Conservation (phyloP, 1,139 yeast genomes). For the Meyerozyma guilliermondii region DNA sequence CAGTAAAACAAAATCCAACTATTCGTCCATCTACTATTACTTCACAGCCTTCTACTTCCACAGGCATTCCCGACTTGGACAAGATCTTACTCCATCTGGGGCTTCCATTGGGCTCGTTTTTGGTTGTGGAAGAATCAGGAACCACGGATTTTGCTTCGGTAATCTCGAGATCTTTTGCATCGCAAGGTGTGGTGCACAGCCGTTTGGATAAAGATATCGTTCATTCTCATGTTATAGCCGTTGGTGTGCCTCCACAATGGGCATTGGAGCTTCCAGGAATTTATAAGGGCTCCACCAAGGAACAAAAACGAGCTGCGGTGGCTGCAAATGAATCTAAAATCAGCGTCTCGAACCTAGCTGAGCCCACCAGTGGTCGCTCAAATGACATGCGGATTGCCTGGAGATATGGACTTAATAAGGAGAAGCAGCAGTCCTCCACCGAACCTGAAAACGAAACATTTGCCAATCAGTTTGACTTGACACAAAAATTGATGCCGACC, state of each 20-base stretch:
- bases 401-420: slow-evolving; percentile 68
- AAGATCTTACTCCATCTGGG: slow-evolving; percentile 77
- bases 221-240: slow-evolving; percentile 59
- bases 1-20: slow-evolving; percentile 43
- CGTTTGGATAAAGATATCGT: slow-evolving; percentile 33
- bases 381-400: slow-evolving; percentile 76
- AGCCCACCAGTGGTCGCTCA: slow-evolving; percentile 19
- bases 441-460: slow-evolving; percentile 42
- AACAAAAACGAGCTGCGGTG: slow-evolving; percentile 57
- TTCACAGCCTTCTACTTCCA: slow-evolving; percentile 71
- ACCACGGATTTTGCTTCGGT: slow-evolving; percentile 88
- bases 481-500: slow-evolving; percentile 62
- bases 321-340: slow-evolving; percentile 56
- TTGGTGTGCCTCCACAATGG: slow-evolving; percentile 63
- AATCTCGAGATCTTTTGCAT: slow-evolving; percentile 61
- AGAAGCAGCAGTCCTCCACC: slow-evolving; percentile 9
- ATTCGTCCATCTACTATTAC: slow-evolving; percentile 73
- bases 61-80: slow-evolving; percentile 76
- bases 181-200: slow-evolving; percentile 76
- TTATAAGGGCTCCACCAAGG: slow-evolving; percentile 66
- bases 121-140: slow-evolving; percentile 77
- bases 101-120: slow-evolving; percentile 67
- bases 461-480: slow-evolving; percentile 71
- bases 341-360: slow-evolving; percentile 60
- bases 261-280: slow-evolving; percentile 74